Evolutionary conservation across 1,284 basidiomycete genomes (phyloP), one percentile per base, ranked within the genome.

Genomic region (Ceratobasidium sp.): DNA sequence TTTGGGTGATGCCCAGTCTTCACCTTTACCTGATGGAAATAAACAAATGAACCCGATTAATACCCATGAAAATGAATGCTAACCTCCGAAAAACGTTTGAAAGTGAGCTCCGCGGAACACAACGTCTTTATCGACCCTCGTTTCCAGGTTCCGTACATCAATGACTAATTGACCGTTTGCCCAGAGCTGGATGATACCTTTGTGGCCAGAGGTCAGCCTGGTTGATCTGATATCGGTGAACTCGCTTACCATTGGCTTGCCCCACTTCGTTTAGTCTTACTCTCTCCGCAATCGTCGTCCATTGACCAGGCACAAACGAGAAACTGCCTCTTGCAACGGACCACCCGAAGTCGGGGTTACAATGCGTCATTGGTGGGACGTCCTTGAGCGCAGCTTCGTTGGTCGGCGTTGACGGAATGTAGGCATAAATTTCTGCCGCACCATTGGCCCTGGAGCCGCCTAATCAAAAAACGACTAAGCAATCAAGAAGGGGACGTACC

Each of bases 31-130:
- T 91, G 62, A 62, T 40, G 6, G 6, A 62, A 52, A 38, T 28
- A 48, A 23, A 65, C 40, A 23, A 54, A 17, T 56, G 73, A 42
- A 66, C 64, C 33, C 46, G n/a, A 26, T 33, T 28, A 40, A 52
- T 33, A 33, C 33, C 40, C 26, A 38, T 75, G 48, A 50, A 79
- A 17, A 48, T n/a, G 17, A 2, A 64, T 12, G 82, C 86, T 54
- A 78, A 90, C 91, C 91, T 78, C 91, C 92, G 78, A 94, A 94
- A 86, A 94, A 94, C 1, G 92, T 93, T 84, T 93, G 89, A 73
- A 92, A 90, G 82, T 92, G 91, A 82, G 90, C 86, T 3, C 91
- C 91, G 68, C 88, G 88, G 59, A 92, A 87, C 61, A 82, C 84
- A 1, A 65, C 68, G 38, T 84, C 84, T 0, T 84, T 81, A 0